phyloP scores from a whole-genome alignment of 345 rosid species.

The Pugionium dolabratum region DNA sequence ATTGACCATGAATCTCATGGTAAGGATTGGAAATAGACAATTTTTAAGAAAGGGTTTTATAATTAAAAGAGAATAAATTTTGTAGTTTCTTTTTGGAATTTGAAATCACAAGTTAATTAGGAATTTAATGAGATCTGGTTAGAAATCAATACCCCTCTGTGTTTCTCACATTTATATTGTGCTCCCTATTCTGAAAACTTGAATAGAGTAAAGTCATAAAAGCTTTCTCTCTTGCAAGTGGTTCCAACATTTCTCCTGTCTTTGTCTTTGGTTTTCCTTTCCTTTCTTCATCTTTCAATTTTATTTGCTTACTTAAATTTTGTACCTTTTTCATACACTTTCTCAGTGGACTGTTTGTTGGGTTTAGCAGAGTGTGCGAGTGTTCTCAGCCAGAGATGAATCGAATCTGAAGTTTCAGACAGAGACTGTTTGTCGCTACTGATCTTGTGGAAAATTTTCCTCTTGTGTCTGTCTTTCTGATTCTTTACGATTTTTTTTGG shows the following conservation, averaged over 20 bases:
- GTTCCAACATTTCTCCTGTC: conserved; percentile 26
- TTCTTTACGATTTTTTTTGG: conserved; percentile 21
- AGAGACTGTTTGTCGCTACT: not conserved
- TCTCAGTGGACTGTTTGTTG: conserved; percentile 21
- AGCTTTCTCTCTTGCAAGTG: conserved; percentile 17
- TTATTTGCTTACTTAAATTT: conserved; percentile 16
- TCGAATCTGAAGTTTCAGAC: conserved; percentile 17
- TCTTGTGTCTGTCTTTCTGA: not conserved
- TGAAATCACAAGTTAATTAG: conserved; percentile 28
- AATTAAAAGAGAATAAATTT: not conserved
- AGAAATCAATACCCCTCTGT: not conserved
- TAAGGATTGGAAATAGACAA: conserved; percentile 8
- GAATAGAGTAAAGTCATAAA: conserved; percentile 22
- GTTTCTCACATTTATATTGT: conserved; percentile 33
- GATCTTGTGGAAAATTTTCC: conserved; percentile 17
- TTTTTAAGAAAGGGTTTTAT: conserved; percentile 19
- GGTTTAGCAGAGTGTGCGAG: conserved; percentile 9
- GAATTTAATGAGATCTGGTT: conserved; percentile 35
- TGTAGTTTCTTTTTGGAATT: conserved; percentile 3
- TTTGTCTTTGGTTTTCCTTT: conserved; percentile 10
- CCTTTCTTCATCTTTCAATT: conserved; percentile 18
- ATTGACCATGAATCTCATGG: conserved; percentile 13
- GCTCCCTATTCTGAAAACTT: conserved; percentile 25
- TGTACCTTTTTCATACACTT: not conserved
- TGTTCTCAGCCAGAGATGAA: conserved; percentile 5